phyloP scores from a whole-genome alignment of 2,329 filamentous ascomycete genomes.

The Canariomyces notabilis region DNA sequence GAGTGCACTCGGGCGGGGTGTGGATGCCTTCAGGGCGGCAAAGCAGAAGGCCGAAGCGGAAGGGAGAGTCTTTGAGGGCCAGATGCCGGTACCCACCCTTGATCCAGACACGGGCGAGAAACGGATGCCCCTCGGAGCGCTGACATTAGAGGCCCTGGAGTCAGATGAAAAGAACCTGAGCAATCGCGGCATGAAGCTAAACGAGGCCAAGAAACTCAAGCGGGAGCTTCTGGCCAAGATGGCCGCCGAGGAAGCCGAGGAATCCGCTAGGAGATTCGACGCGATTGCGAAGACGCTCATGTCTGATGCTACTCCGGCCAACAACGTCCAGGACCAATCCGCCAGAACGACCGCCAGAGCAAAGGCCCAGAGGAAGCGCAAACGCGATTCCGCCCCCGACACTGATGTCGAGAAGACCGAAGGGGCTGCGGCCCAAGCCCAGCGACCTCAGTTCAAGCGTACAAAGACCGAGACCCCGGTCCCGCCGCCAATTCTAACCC shows the following conservation, averaged over 20 bases:
- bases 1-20: constrained; percentile 62
- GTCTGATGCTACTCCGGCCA: constrained; percentile 12
- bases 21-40: constrained; percentile 56
- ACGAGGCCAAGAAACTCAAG: constrained; percentile 72
- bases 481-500: constrained; percentile 31
- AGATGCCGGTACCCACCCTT: constrained; percentile 38
- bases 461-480: constrained; percentile 37
- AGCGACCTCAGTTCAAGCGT: constrained; percentile 30
- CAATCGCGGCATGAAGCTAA: constrained; percentile 72
- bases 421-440: constrained; percentile 15
- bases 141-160: constrained; percentile 51
- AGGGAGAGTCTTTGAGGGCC: constrained; percentile 54
- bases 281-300: constrained; percentile 29
- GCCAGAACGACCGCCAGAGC: constrained; percentile 18
- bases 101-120: constrained; percentile 47
- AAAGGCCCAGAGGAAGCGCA: constrained; percentile 31
- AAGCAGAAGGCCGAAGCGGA: constrained; percentile 61
- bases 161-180: constrained; percentile 59
- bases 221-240: constrained; percentile 58
- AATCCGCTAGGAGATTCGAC: constrained; percentile 32
- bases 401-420: constrained; percentile 28
- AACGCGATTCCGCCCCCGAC: constrained; percentile 30
- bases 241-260: constrained; percentile 55
- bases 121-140: constrained; percentile 55
- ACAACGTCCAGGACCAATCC: constrained; percentile 14